These are phyloP conservation scores for Salix caprea DNA, from an alignment of 345 rosid species.

Conservation along the genomic window DNA sequence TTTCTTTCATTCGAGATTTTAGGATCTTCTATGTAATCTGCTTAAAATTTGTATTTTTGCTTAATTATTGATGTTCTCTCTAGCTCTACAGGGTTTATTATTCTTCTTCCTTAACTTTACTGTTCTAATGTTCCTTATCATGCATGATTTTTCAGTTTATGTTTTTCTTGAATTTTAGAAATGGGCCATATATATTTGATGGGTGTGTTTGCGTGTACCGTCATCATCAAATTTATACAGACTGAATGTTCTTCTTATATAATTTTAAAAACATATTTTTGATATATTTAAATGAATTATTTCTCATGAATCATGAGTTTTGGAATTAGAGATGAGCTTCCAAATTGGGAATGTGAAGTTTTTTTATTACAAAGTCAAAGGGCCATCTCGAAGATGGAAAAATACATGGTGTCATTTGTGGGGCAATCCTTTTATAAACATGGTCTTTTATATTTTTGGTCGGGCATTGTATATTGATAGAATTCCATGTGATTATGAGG, in stretches of 20 bases:
- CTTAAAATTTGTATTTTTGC: neutral
- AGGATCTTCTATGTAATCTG: neutral
- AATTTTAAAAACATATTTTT: too few species aligned
- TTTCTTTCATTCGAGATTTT: neutral
- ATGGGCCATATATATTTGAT: too few species aligned
- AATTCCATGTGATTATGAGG: neutral
- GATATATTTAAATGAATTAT: too few species aligned
- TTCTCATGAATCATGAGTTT: neutral
- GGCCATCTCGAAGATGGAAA: neutral
- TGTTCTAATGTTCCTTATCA: neutral
- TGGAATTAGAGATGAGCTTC: neutral
- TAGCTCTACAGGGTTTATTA: neutral
- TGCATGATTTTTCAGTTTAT: neutral
- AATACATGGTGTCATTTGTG: neutral
- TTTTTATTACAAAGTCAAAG: slow-evolving; percentile 2
- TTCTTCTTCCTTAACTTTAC: neutral
- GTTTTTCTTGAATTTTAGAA: too few species aligned
- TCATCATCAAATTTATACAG: too few species aligned
- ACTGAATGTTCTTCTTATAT: too few species aligned
- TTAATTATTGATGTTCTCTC: neutral
- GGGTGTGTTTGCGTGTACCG: too few species aligned
- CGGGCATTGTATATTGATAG: neutral
- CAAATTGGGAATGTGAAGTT: neutral
- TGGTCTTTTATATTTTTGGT: neutral
- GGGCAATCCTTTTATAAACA: neutral